Evolutionary conservation across 2,329 filamentous ascomycete genomes (phyloP).

Genomic region (Cadophora gregata): DNA sequence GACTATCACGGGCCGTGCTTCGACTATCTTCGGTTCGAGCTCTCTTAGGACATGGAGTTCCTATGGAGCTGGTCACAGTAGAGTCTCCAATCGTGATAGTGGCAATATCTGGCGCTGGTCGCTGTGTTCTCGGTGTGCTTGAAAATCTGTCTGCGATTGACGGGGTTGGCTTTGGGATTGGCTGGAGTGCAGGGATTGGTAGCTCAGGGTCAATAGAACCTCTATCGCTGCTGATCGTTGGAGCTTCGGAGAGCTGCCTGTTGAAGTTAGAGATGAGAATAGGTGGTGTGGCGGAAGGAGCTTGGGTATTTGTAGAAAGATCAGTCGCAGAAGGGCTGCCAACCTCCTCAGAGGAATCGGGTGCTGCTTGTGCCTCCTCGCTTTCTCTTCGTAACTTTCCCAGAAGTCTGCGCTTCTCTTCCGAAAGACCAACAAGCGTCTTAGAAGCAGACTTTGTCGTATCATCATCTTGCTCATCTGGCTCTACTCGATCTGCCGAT

Average conservation of each 20-base stretch:
- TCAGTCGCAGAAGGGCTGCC: constrained; percentile 33
- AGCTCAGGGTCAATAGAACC: constrained; percentile 25
- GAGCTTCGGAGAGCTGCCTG: background rate
- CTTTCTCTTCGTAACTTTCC: constrained; percentile 35
- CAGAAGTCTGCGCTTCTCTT: constrained; percentile 39
- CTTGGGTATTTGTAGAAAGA: constrained; percentile 27
- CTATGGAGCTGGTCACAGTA: constrained; percentile 43
- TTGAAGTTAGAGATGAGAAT: constrained; percentile 7
- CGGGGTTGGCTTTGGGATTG: constrained; percentile 36
- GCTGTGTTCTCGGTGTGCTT: constrained; percentile 30
- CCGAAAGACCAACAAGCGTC: constrained; percentile 32
- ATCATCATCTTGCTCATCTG: background rate
- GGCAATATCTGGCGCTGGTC: constrained; percentile 39
- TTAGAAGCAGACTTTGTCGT: constrained; percentile 13
- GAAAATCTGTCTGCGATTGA: constrained; percentile 38
- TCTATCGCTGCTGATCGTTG: constrained; percentile 12
- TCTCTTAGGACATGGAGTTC: constrained; percentile 38
- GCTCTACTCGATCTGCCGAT: constrained; percentile 40
- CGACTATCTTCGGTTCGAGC: constrained; percentile 26
- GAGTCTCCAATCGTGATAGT: constrained; percentile 45
- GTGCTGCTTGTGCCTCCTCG: constrained; percentile 23
- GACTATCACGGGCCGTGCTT: constrained; percentile 18
- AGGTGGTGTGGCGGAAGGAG: constrained; percentile 11
- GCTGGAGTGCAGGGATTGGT: constrained; percentile 37
- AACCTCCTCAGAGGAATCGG: constrained; percentile 30